Percentiles rank a stretch among this genome's conserved stretches.
Conservation (phyloP, 257 asterid genomes). For the Haberlea rhodopensis region DNA sequence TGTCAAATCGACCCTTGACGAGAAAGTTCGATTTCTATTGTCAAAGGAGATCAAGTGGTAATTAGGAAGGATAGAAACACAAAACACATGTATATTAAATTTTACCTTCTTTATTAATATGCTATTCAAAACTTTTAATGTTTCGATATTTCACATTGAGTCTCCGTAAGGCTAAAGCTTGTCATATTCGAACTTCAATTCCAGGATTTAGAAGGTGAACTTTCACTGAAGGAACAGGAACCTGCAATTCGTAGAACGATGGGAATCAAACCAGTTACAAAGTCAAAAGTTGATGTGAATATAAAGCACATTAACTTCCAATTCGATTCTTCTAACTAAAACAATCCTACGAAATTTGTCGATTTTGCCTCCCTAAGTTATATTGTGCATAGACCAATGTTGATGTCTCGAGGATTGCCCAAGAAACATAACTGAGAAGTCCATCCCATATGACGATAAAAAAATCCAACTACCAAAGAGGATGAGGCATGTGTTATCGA, state of each 20-base stretch:
- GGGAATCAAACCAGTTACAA: neutral
- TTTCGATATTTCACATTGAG: too few species aligned
- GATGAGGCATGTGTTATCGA: neutral
- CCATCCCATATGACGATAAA: neutral
- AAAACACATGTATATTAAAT: neutral
- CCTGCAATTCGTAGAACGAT: conserved; percentile 36
- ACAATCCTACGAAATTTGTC: neutral
- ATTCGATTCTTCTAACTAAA: neutral
- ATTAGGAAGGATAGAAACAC: neutral
- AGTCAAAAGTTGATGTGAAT: neutral
- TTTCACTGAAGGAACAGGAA: conserved; percentile 63
- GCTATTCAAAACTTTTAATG: neutral
- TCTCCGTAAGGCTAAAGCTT: neutral
- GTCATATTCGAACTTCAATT: conserved; percentile 53
- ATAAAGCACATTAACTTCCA: neutral
- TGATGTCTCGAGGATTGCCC: neutral
- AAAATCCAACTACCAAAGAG: neutral
- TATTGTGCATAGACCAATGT: neutral
- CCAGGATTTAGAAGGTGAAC: conserved; percentile 50
- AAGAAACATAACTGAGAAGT: neutral
- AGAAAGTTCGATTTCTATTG: too few species aligned
- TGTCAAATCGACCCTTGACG: too few species aligned
- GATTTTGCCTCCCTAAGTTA: too few species aligned
- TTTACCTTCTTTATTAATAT: neutral
- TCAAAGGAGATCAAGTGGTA: neutral